phyloP scores from a whole-genome alignment of 2,329 filamentous ascomycete genomes.

The Trichophyton equinum region DNA sequence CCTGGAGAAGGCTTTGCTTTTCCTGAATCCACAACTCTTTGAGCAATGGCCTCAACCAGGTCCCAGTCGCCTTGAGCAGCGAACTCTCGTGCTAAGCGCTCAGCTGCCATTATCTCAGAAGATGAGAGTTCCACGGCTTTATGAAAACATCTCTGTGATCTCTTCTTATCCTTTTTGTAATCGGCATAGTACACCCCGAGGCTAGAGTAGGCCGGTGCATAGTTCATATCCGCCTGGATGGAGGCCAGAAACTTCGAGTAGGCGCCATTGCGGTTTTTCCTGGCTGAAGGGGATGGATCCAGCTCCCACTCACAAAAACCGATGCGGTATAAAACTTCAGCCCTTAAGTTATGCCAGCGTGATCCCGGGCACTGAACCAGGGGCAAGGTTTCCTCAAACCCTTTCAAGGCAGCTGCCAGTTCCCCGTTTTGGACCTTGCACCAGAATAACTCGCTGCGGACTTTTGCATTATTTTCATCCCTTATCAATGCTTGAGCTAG shows the following conservation, averaged over 20 bases:
- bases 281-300: slow-evolving; percentile 58
- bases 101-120: slow-evolving; percentile 73
- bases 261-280: slow-evolving; percentile 68
- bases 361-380: slow-evolving; percentile 50
- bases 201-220: slow-evolving; percentile 80
- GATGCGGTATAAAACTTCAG: slow-evolving; percentile 75
- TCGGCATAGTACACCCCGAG: slow-evolving; percentile 85
- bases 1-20: slow-evolving; percentile 81
- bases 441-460: slow-evolving; percentile 84
- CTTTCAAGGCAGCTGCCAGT: slow-evolving; percentile 51
- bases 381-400: slow-evolving; percentile 58
- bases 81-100: slow-evolving; percentile 73
- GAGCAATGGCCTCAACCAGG: slow-evolving; percentile 81
- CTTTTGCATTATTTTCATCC: slow-evolving; percentile 60
- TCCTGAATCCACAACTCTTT: slow-evolving; percentile 86
- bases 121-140: slow-evolving; percentile 90
- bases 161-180: slow-evolving; percentile 73
- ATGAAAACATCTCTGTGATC: slow-evolving; percentile 85
- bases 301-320: slow-evolving; percentile 79
- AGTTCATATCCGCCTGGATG: slow-evolving; percentile 74
- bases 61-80: slow-evolving; percentile 92
- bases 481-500: slow-evolving; percentile 61
- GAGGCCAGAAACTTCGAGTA: slow-evolving; percentile 75
- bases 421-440: slow-evolving; percentile 75
- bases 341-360: slow-evolving; percentile 57